A percentile compares a stretch with the other conserved stretches of the same genome.
phyloP scores from a whole-genome alignment of 2,329 filamentous ascomycete species.

The Rachicladosporium sp. region DNA sequence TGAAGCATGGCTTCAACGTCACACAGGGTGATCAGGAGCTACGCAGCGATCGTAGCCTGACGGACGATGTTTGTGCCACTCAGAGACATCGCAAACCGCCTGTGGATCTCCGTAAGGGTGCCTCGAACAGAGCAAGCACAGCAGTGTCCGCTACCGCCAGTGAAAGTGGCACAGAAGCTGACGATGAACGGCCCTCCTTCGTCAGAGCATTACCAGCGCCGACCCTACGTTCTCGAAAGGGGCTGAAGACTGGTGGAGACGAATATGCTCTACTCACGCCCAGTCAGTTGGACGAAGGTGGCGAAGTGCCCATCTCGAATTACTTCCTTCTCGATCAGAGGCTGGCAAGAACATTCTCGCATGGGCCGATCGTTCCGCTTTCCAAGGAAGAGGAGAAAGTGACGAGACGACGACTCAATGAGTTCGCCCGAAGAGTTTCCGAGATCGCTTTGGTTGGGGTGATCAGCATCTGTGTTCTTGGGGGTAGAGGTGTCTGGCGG shows the following conservation, averaged over 20 bases:
- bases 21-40: too few relatives aligned
- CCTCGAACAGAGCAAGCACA: too few relatives aligned
- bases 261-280: slow-evolving; percentile 36
- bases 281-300: slow-evolving; percentile 35
- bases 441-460: slow-evolving; percentile 43
- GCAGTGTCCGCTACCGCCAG: slow-evolving; percentile 31
- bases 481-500: slow-evolving; percentile 21
- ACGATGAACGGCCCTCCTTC: slow-evolving; percentile 68
- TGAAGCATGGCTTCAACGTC: slow-evolving; percentile 11
- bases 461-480: slow-evolving; percentile 36
- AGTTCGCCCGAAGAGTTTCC: slow-evolving; percentile 57
- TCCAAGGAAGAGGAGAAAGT: slow-evolving; percentile 44
- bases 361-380: too few relatives aligned
- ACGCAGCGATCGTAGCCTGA: too few relatives aligned
- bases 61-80: too few relatives aligned
- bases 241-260: slow-evolving; percentile 46
- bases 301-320: slow-evolving; percentile 17
- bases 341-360: too few relatives aligned
- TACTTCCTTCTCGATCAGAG: slow-evolving; percentile 6
- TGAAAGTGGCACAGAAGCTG: slow-evolving; percentile 88
- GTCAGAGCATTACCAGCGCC: slow-evolving; percentile 76
- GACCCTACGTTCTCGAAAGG: slow-evolving; percentile 60
- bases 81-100: too few relatives aligned
- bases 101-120: too few relatives aligned
- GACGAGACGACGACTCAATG: slow-evolving; percentile 76